Evolutionary conservation across 305 asterid species (phyloP).

Genomic region (Salvia sclarea): DNA sequence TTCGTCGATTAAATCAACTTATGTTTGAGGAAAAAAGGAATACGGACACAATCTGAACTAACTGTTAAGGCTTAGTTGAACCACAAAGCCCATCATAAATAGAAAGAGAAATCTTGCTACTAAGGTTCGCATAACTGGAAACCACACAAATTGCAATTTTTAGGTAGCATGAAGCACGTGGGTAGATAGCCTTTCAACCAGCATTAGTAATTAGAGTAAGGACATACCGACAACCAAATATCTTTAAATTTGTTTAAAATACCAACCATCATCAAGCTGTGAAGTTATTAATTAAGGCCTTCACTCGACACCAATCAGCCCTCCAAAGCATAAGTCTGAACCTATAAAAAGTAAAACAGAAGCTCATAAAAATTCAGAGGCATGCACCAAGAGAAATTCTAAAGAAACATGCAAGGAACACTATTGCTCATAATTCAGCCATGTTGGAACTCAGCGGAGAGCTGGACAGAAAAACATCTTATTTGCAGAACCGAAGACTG

Average conservation of each 20-base stretch:
- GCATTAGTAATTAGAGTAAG: neutral
- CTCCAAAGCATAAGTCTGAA: slow-evolving; percentile 51
- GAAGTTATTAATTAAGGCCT: slow-evolving; percentile 25
- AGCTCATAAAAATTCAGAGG: slow-evolving; percentile 5
- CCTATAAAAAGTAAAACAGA: slow-evolving; percentile 43
- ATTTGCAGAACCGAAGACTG: neutral
- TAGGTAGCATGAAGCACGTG: neutral
- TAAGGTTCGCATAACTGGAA: slow-evolving; percentile 1
- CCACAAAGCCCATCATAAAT: neutral
- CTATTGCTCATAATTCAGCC: neutral
- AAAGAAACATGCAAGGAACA: slow-evolving; percentile 7
- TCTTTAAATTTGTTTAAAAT: neutral
- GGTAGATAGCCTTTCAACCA: neutral
- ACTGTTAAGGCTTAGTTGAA: neutral
- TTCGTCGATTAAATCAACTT: neutral
- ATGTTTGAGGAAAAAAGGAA: neutral
- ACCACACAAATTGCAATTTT: neutral
- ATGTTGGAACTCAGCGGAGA: neutral
- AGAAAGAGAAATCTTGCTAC: neutral
- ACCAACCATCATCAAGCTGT: slow-evolving; percentile 38
- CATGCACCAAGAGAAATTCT: neutral
- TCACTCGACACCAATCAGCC: slow-evolving; percentile 44
- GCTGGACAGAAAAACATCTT: neutral
- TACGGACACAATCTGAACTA: neutral
- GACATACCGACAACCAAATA: neutral